Base-by-base conservation (phyloP, 441 rosid genomes). In the Viola pubescens region DNA sequence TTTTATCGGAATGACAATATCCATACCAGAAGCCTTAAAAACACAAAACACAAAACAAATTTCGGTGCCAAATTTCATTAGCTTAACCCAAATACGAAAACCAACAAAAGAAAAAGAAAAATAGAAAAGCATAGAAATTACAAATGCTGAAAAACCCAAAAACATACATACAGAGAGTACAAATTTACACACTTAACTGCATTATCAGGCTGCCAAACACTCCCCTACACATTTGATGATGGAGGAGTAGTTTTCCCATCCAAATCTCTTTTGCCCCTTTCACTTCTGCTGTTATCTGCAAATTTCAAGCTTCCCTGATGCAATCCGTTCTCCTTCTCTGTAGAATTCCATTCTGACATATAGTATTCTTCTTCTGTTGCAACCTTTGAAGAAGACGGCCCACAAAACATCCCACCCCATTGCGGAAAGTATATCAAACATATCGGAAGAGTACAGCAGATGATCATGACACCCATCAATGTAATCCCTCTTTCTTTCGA, bases 321-420 rank as follows among this genome's bases (percentile, higher is more conserved):
- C 34, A 79, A 59, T 1, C 83, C 82, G 11, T 56, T 78, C 19
- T 61, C 78, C 64, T 56, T 68, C 74, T 91, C 98, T 42, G 75
- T 61, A 0, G 65, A 7, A 48, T 14, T 79, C 98, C 98, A 91
- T 54, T 91, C 98, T 0, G 89, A 58, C 70, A 83, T 60, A 63
- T 91, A 87, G 51, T 91, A 91, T 3, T 77, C 89, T 78, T 88
- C 91, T 71, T 89, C 98, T 0, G 82, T 77, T 10, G 78, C 54
- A 3, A 62, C 40, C 13, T 76, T 73, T 34, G 41, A 8, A 4
- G 77, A 64, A 0, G 92, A 82, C 0, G 96, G 89, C 9, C 89
- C 86, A 52, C 83, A 84, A 56, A 91, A 81, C 89, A 91, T 87
- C 55, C 98, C 96, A 34, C 94, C 98, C 98, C 98, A 89, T 52